Evolutionary conservation across 768 basidiomycete genomes (phyloP), one percentile per base, ranked within the genome.

Genomic region (Suillus paluster): DNA sequence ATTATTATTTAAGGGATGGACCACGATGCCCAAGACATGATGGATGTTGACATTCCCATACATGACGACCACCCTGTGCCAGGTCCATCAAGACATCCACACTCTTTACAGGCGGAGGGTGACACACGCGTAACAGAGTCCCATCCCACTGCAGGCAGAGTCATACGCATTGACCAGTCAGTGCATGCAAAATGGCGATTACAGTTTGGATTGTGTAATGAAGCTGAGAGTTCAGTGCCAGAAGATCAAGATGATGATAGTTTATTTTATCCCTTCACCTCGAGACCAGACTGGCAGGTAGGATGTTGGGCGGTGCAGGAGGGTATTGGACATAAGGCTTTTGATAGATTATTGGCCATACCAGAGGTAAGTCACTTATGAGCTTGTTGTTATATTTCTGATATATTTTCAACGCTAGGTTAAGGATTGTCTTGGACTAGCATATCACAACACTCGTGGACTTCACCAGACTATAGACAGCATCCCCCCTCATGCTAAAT

Each of bases 261-360:
- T 48, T 52, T 52, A 8, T 59, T 59, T 52, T 46, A 46, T 21
- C 58, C 30, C 14, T 59, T 59, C 44, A 15, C 58, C 2, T 59
- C 48, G 4, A n/a, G 17, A 33, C 21, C 36, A 9, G 49, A 60
- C 52, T 60, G 59, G 59, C 4, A 50, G 38, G 49, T 60, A 5
- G 59, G 1, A 0, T 54, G 46, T 30, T 60, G 59, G 59, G 50
- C n/a, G 6, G 38, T 60, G 21, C 59, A 60, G 10, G 55, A 61
- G 7, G 55, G 55, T 7, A 61, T 61, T 5, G 55, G 60, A 11
- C 60, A 61, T 8, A 61, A 61, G 21, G 36, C 50, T n/a, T 61
- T 61, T 41, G 41, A 61, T 34, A 17, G 54, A 7, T 33, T 61
- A 9, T 19, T 61, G 17, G 39, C 60, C 4, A 61, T 61, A n/a